Base-by-base conservation (phyloP, 352 stramenopile genomes). In the Globisporangium cederbergense region DNA sequence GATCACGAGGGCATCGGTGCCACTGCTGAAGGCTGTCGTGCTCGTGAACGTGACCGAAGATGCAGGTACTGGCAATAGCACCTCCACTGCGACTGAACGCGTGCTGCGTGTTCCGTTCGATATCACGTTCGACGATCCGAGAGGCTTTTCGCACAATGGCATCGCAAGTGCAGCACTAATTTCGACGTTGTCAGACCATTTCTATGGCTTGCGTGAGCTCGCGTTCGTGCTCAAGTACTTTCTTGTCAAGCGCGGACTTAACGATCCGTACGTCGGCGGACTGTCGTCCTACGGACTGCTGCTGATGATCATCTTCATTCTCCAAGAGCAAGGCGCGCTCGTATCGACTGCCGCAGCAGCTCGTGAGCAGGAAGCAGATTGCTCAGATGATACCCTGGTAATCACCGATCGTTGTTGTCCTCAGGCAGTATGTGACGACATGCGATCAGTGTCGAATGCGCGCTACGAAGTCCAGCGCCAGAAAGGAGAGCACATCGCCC, bases 171-270 rank as follows among this genome's bases (percentile, higher is more conserved):
- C 83, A 6, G 77, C 79, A 8, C 64, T 97, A 8, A 73, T 96
- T 6, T 73, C 82, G 55, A 77, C 75, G 13, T 70, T 97, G 28
- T 74, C 75, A 7, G 67, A 68, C 6, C 76, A 83, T 18, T 92
- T 97, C 18, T 90, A 91, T 47, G 88, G 87, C 0, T 63, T 98
- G 25, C 75, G 81, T 0, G 88, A 96, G 55, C 59, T 98, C 16
- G 89, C 86, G 0, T 73, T 97, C 28, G 87, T 97, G 9, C 70
- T 98, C 22, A 98, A 98, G 70, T 79, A 95, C 57, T 96, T 97
- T 58, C 67, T 98, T 8, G 87, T 82, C n/a, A 88, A 90, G 40
- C 80, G 90, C 30, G 78, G 81, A 5, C 63, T 97, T 9, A 97
- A 97, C 59, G 90, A 98, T 58, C 88, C 90, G 9, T 97, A 95